Evolutionary conservation across 345 rosid genomes (phyloP).

Genomic region (Boechera retrofracta): DNA sequence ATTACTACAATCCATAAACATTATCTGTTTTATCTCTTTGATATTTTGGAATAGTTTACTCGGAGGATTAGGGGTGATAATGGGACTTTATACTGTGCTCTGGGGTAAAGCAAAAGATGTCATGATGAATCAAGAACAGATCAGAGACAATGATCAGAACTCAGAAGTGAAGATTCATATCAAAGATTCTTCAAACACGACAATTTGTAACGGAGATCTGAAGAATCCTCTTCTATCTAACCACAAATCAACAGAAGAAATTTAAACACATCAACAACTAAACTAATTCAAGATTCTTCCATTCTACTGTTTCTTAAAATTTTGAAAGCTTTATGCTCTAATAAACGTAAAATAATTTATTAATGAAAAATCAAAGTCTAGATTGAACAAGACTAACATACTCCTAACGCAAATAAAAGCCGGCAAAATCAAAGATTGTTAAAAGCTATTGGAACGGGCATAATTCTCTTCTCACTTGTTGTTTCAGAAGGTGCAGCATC

Average conservation of each 20-base stretch:
- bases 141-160: slow-evolving; percentile 31
- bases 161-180: slow-evolving; percentile 43
- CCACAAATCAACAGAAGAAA: slow-evolving; percentile 33
- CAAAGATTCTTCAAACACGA: slow-evolving; percentile 47
- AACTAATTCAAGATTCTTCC: slow-evolving; percentile 28
- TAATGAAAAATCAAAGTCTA: slow-evolving; percentile 11
- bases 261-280: slow-evolving; percentile 22
- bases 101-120: slow-evolving; percentile 74
- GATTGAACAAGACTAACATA: slow-evolving; percentile 17
- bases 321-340: slow-evolving; percentile 7
- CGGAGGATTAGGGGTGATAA: slow-evolving; percentile 59
- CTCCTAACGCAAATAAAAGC: neutral
- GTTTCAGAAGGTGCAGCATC: slow-evolving; percentile 90
- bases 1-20: neutral
- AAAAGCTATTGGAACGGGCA: slow-evolving; percentile 13
- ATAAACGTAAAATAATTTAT: slow-evolving; percentile 5
- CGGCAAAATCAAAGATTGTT: slow-evolving; percentile 34
- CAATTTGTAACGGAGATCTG: slow-evolving; percentile 38
- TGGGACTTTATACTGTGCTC: slow-evolving; percentile 57
- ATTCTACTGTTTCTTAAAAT: slow-evolving; percentile 18
- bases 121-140: slow-evolving; percentile 35
- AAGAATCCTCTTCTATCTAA: slow-evolving; percentile 60
- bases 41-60: slow-evolving; percentile 50
- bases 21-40: slow-evolving; percentile 7
- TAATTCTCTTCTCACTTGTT: slow-evolving; percentile 58